Evolutionary conservation across 495 filamentous ascomycete species (phyloP).

Genomic region (Aspergillus bertholletiae): DNA sequence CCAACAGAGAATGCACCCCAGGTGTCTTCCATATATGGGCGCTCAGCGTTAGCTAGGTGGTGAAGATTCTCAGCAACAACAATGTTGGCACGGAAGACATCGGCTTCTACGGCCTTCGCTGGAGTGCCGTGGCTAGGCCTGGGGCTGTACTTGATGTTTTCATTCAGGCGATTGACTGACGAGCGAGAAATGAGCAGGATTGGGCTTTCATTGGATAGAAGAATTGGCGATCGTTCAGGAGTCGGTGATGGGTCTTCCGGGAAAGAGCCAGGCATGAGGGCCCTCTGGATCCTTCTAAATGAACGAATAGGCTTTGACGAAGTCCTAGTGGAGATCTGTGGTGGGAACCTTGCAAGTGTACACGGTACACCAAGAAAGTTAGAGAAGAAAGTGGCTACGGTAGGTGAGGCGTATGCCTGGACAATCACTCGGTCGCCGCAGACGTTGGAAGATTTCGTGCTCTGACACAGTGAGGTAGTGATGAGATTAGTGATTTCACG

Average conservation of each 20-base stretch:
- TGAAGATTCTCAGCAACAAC: constrained; percentile 57
- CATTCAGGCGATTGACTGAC: constrained; percentile 75
- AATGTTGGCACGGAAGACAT: constrained; percentile 83
- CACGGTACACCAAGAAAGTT: constrained; percentile 70
- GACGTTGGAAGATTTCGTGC: constrained; percentile 54
- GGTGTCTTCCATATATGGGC: constrained; percentile 53
- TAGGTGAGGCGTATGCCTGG: constrained; percentile 60
- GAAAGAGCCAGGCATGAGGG: constrained; percentile 54
- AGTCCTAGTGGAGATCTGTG: constrained; percentile 55
- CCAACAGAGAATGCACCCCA: constrained; percentile 43
- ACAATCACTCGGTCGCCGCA: constrained; percentile 74
- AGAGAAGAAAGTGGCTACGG: constrained; percentile 72
- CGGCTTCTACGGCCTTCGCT: constrained; percentile 53
- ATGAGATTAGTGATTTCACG: constrained; percentile 53
- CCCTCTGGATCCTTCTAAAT: constrained; percentile 29
- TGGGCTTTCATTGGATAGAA: constrained; percentile 88
- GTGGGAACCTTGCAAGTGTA: constrained; percentile 74
- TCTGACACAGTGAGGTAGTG: constrained; percentile 36
- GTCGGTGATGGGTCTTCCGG: constrained; percentile 49
- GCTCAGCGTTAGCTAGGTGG: constrained; percentile 34
- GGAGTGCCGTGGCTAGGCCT: constrained; percentile 21
- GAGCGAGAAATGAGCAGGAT: constrained; percentile 79
- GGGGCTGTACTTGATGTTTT: constrained; percentile 53
- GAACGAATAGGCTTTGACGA: constrained; percentile 47
- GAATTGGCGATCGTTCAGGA: constrained; percentile 48